phyloP scores from a whole-genome alignment of 1,284 basidiomycete genomes.

The Ustilago lituana region DNA sequence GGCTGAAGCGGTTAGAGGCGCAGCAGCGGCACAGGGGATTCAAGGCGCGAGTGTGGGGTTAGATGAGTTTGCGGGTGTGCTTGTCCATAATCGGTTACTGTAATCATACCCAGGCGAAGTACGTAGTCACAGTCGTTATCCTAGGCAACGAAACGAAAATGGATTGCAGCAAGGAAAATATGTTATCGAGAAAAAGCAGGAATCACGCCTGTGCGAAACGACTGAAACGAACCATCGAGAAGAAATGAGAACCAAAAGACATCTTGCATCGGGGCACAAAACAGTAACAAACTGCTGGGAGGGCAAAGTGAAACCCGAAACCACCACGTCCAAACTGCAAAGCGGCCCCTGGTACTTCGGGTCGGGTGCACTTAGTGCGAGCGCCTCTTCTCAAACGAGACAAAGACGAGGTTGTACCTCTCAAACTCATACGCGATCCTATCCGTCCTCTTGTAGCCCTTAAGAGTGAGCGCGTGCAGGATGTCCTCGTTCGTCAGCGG shows the following conservation, averaged over 20 bases:
- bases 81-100: slow-evolving; percentile 37
- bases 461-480: slow-evolving; percentile 56
- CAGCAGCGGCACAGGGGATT: slow-evolving; percentile 29
- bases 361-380: too few species aligned
- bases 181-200: background rate
- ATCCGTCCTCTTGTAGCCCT: slow-evolving; percentile 77
- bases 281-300: too few species aligned
- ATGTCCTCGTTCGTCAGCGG: slow-evolving; percentile 58
- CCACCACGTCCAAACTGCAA: too few species aligned
- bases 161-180: background rate
- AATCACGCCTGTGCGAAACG: background rate
- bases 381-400: slow-evolving; percentile 43
- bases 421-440: slow-evolving; percentile 98
- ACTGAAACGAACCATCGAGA: too few species aligned
- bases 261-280: background rate
- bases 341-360: too few species aligned
- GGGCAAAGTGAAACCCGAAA: too few species aligned
- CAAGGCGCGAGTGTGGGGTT: slow-evolving; percentile 21
- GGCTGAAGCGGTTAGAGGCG: slow-evolving; percentile 25
- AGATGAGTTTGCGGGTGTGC: slow-evolving; percentile 42
- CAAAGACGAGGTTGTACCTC: slow-evolving; percentile 87
- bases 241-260: background rate
- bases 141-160: background rate
- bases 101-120: too few species aligned
- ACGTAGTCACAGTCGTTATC: background rate